These are phyloP conservation scores for Chenopodium berlandieri DNA, from an alignment of 148 eudicot genomes.

Conservation along the genomic window DNA sequence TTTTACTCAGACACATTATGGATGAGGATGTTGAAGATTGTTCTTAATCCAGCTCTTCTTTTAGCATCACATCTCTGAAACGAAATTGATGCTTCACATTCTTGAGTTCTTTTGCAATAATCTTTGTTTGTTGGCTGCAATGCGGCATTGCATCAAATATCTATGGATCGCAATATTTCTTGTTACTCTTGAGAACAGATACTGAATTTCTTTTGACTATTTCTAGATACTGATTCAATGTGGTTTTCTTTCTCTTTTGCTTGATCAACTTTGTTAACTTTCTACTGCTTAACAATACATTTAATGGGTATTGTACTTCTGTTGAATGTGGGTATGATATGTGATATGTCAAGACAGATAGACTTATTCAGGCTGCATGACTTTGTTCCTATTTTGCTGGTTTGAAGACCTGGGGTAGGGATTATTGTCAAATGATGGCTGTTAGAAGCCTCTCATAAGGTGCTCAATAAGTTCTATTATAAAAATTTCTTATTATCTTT, in stretches of 20 bases:
- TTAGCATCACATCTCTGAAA: neutral
- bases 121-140: neutral
- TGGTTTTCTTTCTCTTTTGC: constrained; percentile 17
- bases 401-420: neutral
- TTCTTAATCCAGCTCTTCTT: neutral
- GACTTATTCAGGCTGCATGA: neutral
- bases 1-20: neutral
- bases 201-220: constrained; percentile 14
- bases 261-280: constrained; percentile 23
- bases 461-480: neutral
- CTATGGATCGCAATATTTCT: constrained; percentile 4
- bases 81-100: neutral
- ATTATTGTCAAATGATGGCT: neutral
- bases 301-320: neutral
- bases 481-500: neutral
- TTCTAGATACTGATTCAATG: constrained; percentile 13
- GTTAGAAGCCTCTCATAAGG: neutral
- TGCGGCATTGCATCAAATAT: neutral
- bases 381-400: neutral
- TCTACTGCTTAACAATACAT: constrained; percentile 20
- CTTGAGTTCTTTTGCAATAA: neutral
- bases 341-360: neutral
- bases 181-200: constrained; percentile 4
- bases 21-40: neutral
- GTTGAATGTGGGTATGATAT: constrained; percentile 1